These are phyloP conservation scores for Cylindrotheca closterium DNA, from an alignment of 108 stramenopile genomes.

Conservation along the genomic window DNA sequence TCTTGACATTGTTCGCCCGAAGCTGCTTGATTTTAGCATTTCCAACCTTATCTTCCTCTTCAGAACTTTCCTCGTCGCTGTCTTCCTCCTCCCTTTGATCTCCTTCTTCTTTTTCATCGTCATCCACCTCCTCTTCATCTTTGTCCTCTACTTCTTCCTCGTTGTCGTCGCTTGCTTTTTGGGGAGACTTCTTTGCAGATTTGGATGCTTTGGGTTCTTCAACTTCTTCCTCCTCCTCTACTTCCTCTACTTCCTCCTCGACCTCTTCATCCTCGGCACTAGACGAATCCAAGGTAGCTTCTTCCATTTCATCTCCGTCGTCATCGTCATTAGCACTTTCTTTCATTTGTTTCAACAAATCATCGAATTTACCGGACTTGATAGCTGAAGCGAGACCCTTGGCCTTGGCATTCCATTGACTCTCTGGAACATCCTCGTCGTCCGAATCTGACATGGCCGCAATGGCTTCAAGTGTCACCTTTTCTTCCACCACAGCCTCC, in stretches of 20 bases:
- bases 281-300: conserved; percentile 33
- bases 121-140: conserved; percentile 27
- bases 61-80: conserved; percentile 16
- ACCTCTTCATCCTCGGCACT: conserved; percentile 53
- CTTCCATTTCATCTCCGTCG: conserved; percentile 47
- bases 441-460: conserved; percentile 55
- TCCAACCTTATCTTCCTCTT: conserved; percentile 27
- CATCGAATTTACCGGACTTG: conserved; percentile 43
- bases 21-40: conserved; percentile 31
- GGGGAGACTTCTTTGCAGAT: conserved; percentile 4
- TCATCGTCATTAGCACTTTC: conserved; percentile 27
- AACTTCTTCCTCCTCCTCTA: conserved; percentile 45
- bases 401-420: conserved; percentile 57
- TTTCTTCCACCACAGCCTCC: conserved; percentile 19
- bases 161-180: conserved; percentile 25
- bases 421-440: conserved; percentile 37
- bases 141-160: conserved; percentile 36
- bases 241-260: conserved; percentile 42
- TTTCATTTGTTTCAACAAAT: conserved; percentile 26
- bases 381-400: conserved; percentile 49
- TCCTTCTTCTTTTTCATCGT: conserved; percentile 28
- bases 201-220: conserved; percentile 38
- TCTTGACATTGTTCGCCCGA: conserved; percentile 17
- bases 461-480: conserved; percentile 33
- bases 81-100: conserved; percentile 31